Conservation (phyloP, 2,329 filamentous ascomycete species). For the Aspergillus aculeatinus region DNA sequence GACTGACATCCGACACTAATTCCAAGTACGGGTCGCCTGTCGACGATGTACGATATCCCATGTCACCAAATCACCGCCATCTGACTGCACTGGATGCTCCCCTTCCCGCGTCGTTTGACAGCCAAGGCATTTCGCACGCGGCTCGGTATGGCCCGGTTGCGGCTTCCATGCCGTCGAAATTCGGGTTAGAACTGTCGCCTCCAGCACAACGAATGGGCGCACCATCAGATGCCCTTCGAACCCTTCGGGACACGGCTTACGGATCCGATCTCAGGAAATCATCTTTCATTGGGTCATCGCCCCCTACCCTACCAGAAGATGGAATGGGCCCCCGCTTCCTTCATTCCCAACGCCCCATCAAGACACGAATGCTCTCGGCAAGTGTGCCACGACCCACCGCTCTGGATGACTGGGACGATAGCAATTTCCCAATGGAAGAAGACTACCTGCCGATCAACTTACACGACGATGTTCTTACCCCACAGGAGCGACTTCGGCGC, state of each 20-base stretch:
- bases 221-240: conserved; percentile 62
- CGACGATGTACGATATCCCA: conserved; percentile 72
- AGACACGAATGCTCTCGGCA: conserved; percentile 58
- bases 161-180: conserved; percentile 87
- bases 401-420: conserved; percentile 60
- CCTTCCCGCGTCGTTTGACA: conserved; percentile 91
- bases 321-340: conserved; percentile 63
- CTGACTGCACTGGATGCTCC: conserved; percentile 94
- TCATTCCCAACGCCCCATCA: conserved; percentile 65
- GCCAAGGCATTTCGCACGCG: conserved; percentile 88
- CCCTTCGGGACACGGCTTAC: conserved; percentile 65
- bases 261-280: conserved; percentile 68
- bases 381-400: conserved; percentile 56
- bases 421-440: conserved; percentile 77
- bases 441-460: conserved; percentile 76
- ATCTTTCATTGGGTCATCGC: conserved; percentile 55
- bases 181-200: conserved; percentile 77
- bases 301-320: conserved; percentile 64
- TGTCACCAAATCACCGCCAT: conserved; percentile 70
- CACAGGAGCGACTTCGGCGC: conserved; percentile 60
- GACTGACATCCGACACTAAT: conserved; percentile 57
- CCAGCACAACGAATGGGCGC: conserved; percentile 68
- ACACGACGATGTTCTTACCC: conserved; percentile 63
- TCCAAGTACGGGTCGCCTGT: conserved; percentile 80
- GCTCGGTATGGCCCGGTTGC: conserved; percentile 88